A percentile compares a stretch with the other conserved stretches of the same genome.
phyloP scores from a whole-genome alignment of 768 basidiomycete species.

The Porphyrellus cyaneotinctus region DNA sequence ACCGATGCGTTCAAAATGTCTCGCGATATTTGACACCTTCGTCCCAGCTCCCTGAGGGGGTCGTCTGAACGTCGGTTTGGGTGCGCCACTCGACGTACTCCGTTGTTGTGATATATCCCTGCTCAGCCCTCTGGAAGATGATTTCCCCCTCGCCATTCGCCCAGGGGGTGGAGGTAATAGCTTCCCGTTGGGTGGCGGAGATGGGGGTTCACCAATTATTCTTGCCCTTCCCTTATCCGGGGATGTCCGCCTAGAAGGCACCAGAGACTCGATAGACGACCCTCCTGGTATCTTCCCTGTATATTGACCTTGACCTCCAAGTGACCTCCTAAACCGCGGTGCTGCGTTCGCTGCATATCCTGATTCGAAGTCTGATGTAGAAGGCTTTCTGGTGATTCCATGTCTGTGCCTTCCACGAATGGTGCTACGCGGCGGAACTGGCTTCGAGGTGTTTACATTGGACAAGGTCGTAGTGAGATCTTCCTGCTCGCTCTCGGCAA shows the following conservation, averaged over 20 bases:
- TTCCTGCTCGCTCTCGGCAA: constrained; percentile 84
- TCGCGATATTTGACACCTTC: constrained; percentile 84
- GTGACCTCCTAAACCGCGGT: constrained; percentile 59
- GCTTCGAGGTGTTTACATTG: constrained; percentile 18
- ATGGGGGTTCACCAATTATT: constrained; percentile 34
- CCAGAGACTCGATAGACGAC: constrained; percentile 50
- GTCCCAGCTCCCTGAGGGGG: constrained; percentile 45
- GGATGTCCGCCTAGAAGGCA: constrained; percentile 61
- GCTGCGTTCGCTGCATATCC: constrained; percentile 93
- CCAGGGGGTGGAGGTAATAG: constrained; percentile 26
- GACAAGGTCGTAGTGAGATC: constrained; percentile 32
- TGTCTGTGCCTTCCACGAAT: constrained; percentile 48
- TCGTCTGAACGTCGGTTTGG: constrained; percentile 56
- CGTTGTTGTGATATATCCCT: constrained; percentile 43
- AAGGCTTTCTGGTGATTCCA: constrained; percentile 47
- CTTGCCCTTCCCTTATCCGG: constrained; percentile 62
- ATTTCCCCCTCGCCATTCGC: constrained; percentile 38
- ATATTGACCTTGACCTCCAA: constrained; percentile 33
- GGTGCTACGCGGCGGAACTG: constrained; percentile 33
- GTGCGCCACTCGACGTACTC: constrained; percentile 31
- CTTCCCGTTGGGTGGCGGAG: constrained; percentile 23
- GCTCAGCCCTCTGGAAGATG: constrained; percentile 28
- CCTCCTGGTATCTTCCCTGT: constrained; percentile 49
- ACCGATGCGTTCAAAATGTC: constrained; percentile 84
- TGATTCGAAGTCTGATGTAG: constrained; percentile 83